These are phyloP conservation scores for Suillus variegatus DNA, from an alignment of 768 basidiomycete species.

Conservation along the genomic window DNA sequence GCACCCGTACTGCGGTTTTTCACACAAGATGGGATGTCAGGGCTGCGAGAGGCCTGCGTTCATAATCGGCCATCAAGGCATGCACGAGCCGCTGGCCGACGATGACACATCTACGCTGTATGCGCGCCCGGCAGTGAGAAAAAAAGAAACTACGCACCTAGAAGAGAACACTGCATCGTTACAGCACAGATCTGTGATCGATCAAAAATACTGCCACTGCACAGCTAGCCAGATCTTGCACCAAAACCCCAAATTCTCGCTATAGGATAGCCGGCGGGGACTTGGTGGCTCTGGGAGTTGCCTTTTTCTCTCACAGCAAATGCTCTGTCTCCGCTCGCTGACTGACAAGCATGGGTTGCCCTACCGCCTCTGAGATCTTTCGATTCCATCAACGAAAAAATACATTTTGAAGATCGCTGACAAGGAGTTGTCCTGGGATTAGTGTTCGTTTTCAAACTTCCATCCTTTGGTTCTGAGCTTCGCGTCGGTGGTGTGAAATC, in stretches of 20 bases:
- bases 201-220: background rate
- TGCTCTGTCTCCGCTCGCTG: conserved; percentile 11
- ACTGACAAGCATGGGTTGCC: conserved; percentile 17
- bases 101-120: background rate
- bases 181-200: background rate
- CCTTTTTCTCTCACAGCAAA: background rate
- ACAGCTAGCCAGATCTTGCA: background rate
- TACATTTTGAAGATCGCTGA: conserved; percentile 6
- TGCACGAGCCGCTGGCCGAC: background rate
- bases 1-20: background rate
- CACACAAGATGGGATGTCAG: background rate
- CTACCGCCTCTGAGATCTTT: conserved; percentile 13
- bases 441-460: conserved; percentile 41
- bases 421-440: conserved; percentile 33
- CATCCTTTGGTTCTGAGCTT: conserved; percentile 34
- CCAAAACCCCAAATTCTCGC: background rate
- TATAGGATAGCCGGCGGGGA: background rate
- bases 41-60: background rate
- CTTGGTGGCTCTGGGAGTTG: background rate
- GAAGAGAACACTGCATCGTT: background rate
- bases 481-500: conserved; percentile 43
- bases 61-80: background rate
- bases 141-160: background rate
- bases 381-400: conserved; percentile 21
- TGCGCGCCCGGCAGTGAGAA: background rate